These are phyloP conservation scores for Pyrenula aspistea DNA, from an alignment of 495 filamentous ascomycete species.

Conservation along the genomic window DNA sequence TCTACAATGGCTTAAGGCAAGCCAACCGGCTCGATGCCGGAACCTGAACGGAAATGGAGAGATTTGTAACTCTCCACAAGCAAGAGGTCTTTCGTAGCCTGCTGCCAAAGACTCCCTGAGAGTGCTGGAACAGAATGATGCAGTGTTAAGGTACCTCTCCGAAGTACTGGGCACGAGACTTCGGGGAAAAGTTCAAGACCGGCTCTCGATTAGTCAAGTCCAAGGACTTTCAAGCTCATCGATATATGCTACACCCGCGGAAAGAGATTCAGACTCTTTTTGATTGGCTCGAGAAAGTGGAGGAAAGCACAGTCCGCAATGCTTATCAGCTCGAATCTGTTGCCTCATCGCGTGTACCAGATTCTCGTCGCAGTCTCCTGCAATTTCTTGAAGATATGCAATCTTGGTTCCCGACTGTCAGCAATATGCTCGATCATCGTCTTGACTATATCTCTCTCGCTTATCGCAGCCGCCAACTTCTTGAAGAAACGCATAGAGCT, in stretches of 20 bases:
- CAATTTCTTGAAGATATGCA: background rate
- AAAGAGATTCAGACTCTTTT: background rate
- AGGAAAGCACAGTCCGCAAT: background rate
- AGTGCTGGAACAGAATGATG: background rate
- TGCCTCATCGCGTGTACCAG: background rate
- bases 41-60: background rate
- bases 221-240: too few relatives aligned
- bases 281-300: background rate
- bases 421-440: background rate
- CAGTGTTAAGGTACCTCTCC: background rate
- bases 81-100: background rate
- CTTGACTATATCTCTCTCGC: background rate
- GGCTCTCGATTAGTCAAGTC: too few relatives aligned
- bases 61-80: background rate
- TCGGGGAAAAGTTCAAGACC: too few relatives aligned
- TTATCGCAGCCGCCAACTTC: background rate
- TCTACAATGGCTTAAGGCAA: background rate
- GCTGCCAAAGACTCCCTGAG: background rate
- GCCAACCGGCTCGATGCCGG: background rate
- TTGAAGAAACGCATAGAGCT: too few relatives aligned
- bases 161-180: too few relatives aligned
- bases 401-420: background rate
- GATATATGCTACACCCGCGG: background rate
- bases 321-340: background rate
- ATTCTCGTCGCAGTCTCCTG: background rate